Evolutionary conservation across 2,329 filamentous ascomycete genomes (phyloP).

Genomic region (Aspergillus neotritici): DNA sequence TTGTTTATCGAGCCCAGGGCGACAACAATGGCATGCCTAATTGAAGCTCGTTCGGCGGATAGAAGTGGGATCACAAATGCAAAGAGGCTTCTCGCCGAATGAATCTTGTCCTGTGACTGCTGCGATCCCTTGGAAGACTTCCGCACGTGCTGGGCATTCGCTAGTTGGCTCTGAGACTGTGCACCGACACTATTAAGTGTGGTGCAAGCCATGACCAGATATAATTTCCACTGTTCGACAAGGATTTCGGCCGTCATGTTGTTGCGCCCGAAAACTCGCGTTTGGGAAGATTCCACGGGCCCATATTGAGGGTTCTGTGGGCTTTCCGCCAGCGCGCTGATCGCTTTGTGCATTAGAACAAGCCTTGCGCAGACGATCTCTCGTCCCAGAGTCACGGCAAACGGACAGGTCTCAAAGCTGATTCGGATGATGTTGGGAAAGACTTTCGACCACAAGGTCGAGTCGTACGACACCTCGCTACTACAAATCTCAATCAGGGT

Average conservation of each 20-base stretch:
- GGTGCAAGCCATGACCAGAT: constrained; percentile 94
- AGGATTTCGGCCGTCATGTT: constrained; percentile 74
- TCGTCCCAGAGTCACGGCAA: constrained; percentile 82
- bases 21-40: constrained; percentile 83
- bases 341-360: constrained; percentile 83
- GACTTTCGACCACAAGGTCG: constrained; percentile 94
- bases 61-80: constrained; percentile 85
- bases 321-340: constrained; percentile 71
- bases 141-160: constrained; percentile 66
- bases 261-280: constrained; percentile 44
- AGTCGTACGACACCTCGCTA: constrained; percentile 90
- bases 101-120: constrained; percentile 68
- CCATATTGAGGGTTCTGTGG: constrained; percentile 48
- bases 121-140: constrained; percentile 68
- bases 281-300: constrained; percentile 31
- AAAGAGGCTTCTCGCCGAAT: constrained; percentile 83
- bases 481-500: constrained; percentile 90
- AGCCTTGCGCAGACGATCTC: constrained; percentile 91
- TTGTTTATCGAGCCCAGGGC: constrained; percentile 93
- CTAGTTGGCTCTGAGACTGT: constrained; percentile 53
- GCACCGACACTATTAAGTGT: constrained; percentile 80
- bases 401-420: constrained; percentile 83
- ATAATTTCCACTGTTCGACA: constrained; percentile 96
- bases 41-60: constrained; percentile 69
- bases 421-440: constrained; percentile 92